Conservation (phyloP, 2,329 filamentous ascomycete species). For the Aspergillus fumigatus region DNA sequence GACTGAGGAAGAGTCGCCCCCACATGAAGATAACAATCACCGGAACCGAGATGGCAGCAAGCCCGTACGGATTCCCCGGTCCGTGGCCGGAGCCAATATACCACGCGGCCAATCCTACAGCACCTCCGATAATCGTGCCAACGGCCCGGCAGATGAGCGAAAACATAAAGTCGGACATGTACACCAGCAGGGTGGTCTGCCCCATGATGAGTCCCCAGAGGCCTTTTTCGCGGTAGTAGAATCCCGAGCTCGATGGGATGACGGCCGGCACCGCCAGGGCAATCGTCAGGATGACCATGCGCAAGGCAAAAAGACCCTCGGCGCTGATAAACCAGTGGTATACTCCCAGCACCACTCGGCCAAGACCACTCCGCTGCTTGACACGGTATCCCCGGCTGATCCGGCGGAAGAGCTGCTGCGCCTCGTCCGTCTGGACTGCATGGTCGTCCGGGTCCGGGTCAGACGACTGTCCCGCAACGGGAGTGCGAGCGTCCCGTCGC, state of each 20-base stretch:
- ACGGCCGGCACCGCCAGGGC: constrained; percentile 41
- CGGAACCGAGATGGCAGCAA: constrained; percentile 40
- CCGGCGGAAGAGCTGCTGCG: constrained; percentile 32
- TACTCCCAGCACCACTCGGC: constrained; percentile 19
- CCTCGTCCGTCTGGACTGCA: constrained; percentile 30
- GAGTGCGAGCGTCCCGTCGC: constrained; percentile 17
- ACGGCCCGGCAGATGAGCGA: constrained; percentile 40
- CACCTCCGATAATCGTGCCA: constrained; percentile 47
- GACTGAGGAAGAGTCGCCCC: constrained; percentile 30
- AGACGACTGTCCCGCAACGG: constrained; percentile 12
- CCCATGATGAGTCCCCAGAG: constrained; percentile 52
- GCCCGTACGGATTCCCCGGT: constrained; percentile 47
- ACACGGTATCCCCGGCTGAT: constrained; percentile 29
- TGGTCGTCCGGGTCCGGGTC: constrained; percentile 19
- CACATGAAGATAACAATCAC: constrained; percentile 32
- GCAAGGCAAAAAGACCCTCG: constrained; percentile 45
- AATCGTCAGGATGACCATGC: constrained; percentile 47
- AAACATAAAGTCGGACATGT: constrained; percentile 50
- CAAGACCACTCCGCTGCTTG: constrained; percentile 20
- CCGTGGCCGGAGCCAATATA: constrained; percentile 50
- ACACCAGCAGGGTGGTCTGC: constrained; percentile 46
- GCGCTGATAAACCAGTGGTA: constrained; percentile 41
- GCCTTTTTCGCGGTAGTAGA: constrained; percentile 51
- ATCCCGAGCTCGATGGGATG: constrained; percentile 43
- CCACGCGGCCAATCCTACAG: constrained; percentile 47